These are phyloP conservation scores for Cutaneotrichosporon sp. DNA, from an alignment of 1,284 basidiomycete species.

Conservation along the genomic window DNA sequence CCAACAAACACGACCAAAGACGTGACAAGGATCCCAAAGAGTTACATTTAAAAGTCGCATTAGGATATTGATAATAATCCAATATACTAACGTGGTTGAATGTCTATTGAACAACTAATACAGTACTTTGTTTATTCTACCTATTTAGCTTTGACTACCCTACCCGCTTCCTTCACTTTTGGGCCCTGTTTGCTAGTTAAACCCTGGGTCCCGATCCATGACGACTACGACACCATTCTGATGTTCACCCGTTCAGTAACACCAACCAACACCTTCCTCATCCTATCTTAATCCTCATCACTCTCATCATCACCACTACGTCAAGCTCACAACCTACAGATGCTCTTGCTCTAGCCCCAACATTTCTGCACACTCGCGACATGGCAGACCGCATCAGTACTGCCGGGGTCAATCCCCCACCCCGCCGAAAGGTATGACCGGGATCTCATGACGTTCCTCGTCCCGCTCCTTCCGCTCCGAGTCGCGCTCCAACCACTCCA, in stretches of 20 bases:
- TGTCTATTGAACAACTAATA: no score
- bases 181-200: no score
- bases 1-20: no score
- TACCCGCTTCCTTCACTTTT: no score
- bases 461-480: not conserved
- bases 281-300: not conserved
- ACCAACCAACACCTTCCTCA: not conserved
- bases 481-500: not conserved
- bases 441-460: not conserved
- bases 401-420: conserved; percentile 1
- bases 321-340: not conserved
- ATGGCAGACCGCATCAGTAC: conserved; percentile 8
- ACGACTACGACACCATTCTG: no score
- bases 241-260: not conserved
- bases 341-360: not conserved
- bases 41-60: no score
- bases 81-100: no score
- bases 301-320: not conserved
- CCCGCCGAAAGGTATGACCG: conserved; percentile 6
- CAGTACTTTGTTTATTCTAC: no score
- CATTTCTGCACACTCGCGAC: not conserved
- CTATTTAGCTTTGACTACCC: no score
- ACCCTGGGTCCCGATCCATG: no score
- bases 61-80: no score
- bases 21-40: no score